Base-by-base conservation (phyloP, 352 stramenopile genomes). In the Globisporangium camurandrum region DNA sequence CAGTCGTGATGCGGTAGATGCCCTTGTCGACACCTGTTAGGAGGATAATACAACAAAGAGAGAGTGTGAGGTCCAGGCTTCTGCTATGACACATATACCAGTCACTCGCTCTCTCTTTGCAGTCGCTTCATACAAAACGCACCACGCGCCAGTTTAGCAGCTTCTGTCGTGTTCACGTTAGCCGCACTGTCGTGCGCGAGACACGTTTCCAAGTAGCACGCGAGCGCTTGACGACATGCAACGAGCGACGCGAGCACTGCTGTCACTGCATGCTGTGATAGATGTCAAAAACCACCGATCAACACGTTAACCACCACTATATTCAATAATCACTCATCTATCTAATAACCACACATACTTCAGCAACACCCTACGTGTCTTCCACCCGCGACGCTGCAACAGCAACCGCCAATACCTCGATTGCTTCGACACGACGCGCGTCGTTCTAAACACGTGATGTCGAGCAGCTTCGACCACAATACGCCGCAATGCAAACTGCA, bases 1-100 rank as follows among this genome's bases (percentile, higher is more conserved):
- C 64, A 34, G 78, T 58, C 4, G 73, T 83, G 60, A 90, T 84
- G 60, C 69, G 71, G 73, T 86, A 84, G 62, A 88, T 84, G 57
- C 74, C 75, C 51, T 78, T 86, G 55, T 90, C 78, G 39, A 90
- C 70, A 49, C 75, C 78, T 87, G 27, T 19, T 19, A 2, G n/a
- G 17, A 27, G 19, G 7, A 9, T 17, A 14, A 47, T n/a, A 30
- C n/a, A 4, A 2, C 20, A 47, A 24, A 34, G 30, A 34, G 30
- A 34, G 3, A 8, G 30, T 5, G 14, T 34, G 30, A 8, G 30
- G 30, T 34, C 30, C 8, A 34, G 9, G 30, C 30, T 34, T 1
- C 30, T 8, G 14, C 30, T 12, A 34, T 12, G 30, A 34, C 30
- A 12, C 30, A 12, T 34, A n/a, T n/a, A n/a, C 42, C 42, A 26